A percentile compares a stretch with the other conserved stretches of the same genome.
Conservation (phyloP, 805 yeast species). For the Starmerella bombicola region DNA sequence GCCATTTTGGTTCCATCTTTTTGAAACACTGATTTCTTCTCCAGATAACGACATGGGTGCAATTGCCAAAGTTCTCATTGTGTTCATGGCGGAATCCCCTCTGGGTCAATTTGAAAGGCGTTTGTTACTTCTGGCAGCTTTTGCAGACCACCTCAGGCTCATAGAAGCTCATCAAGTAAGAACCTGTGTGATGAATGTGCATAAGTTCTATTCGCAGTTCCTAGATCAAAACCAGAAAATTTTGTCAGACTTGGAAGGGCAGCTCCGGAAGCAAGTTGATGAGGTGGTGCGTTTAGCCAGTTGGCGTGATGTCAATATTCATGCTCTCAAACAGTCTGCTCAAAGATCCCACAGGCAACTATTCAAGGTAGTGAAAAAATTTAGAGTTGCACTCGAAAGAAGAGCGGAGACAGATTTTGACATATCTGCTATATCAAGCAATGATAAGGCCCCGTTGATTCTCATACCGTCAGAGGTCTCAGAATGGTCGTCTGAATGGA, state of each 20-base stretch:
- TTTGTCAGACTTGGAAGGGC: slow-evolving; percentile 37
- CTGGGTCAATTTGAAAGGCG: slow-evolving; percentile 61
- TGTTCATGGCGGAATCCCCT: slow-evolving; percentile 63
- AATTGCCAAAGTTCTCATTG: slow-evolving; percentile 48
- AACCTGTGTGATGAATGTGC: slow-evolving; percentile 43
- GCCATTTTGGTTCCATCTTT: slow-evolving; percentile 85
- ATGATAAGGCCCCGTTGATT: background rate
- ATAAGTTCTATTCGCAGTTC: slow-evolving; percentile 59
- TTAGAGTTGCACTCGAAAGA: slow-evolving; percentile 47
- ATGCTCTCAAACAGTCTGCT: slow-evolving; percentile 88
- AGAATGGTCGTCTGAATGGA: background rate
- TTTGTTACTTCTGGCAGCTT: slow-evolving; percentile 49
- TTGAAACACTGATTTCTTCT: slow-evolving; percentile 49
- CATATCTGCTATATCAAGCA: background rate
- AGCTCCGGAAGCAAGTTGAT: slow-evolving; percentile 61
- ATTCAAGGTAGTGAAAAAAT: slow-evolving; percentile 73
- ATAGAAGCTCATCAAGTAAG: slow-evolving; percentile 9
- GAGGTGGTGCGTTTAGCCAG: slow-evolving; percentile 84
- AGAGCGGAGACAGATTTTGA: slow-evolving; percentile 25
- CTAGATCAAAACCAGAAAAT: slow-evolving; percentile 36
- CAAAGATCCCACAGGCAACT: slow-evolving; percentile 73
- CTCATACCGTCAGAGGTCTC: background rate
- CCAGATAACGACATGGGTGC: slow-evolving; percentile 28
- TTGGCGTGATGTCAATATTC: slow-evolving; percentile 93
- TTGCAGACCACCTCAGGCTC: slow-evolving; percentile 40